Conservation (phyloP, 768 basidiomycete genomes). For the Lenzites betulinus region DNA sequence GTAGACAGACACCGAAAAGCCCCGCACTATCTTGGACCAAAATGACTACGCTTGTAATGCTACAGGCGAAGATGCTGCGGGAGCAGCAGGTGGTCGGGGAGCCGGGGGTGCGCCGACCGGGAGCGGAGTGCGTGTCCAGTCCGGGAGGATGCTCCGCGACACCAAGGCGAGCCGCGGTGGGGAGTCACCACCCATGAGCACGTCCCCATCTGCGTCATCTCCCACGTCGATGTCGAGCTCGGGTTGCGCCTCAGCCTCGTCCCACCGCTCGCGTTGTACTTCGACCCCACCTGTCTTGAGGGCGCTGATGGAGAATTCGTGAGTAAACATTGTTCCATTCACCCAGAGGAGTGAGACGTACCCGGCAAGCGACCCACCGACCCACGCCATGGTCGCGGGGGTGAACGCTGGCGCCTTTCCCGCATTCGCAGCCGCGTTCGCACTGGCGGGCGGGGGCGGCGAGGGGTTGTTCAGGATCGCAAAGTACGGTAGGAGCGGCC, state of each 20-base stretch:
- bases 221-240: conserved; percentile 17
- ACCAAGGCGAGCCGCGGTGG: conserved; percentile 21
- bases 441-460: conserved; percentile 49
- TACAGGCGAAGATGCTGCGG: conserved; percentile 14
- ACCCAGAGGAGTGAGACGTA: conserved; percentile 46
- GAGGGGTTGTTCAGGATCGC: conserved; percentile 85
- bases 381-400: conserved; percentile 83
- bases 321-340: background rate
- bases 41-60: conserved; percentile 21
- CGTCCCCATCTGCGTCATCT: conserved; percentile 35
- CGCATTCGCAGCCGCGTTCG: conserved; percentile 58
- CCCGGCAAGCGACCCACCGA: conserved; percentile 93
- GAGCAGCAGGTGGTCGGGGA: conserved; percentile 16
- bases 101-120: conserved; percentile 66
- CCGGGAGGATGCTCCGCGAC: conserved; percentile 60
- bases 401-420: conserved; percentile 89
- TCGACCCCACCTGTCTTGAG: conserved; percentile 88
- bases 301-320: conserved; percentile 46
- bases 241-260: conserved; percentile 55
- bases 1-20: too few species aligned
- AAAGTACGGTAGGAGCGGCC: conserved; percentile 70
- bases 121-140: conserved; percentile 76
- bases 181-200: conserved; percentile 33
- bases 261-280: conserved; percentile 83
- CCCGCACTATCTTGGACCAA: background rate